A percentile compares a stretch with the other conserved stretches of the same genome.
phyloP scores from a whole-genome alignment of 345 rosid species.

The Arabis hirsuta region DNA sequence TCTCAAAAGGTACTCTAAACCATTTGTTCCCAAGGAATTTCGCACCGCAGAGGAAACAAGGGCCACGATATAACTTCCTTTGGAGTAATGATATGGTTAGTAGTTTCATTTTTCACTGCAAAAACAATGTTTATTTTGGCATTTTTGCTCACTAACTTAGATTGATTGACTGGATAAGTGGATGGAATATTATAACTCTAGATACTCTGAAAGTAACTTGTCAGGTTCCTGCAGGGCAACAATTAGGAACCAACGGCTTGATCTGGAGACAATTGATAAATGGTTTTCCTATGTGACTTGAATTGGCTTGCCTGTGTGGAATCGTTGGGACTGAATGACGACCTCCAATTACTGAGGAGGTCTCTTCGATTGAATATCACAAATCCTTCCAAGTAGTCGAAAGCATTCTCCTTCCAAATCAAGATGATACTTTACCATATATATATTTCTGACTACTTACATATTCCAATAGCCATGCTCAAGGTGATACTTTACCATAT shows the following conservation, averaged over 20 bases:
- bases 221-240: slow-evolving; percentile 57
- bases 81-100: slow-evolving; percentile 54
- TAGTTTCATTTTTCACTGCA: not conserved
- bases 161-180: slow-evolving; percentile 82
- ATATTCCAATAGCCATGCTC: not conserved
- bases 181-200: slow-evolving; percentile 67
- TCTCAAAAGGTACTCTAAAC: slow-evolving; percentile 58
- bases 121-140: no score
- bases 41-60: slow-evolving; percentile 80
- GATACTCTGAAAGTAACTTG: slow-evolving; percentile 62
- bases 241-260: slow-evolving; percentile 28
- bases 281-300: slow-evolving; percentile 72
- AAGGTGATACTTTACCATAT: slow-evolving; percentile 55
- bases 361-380: slow-evolving; percentile 79
- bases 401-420: slow-evolving; percentile 59
- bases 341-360: slow-evolving; percentile 79
- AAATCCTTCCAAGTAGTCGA: slow-evolving; percentile 93
- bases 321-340: slow-evolving; percentile 75
- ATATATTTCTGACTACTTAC: not conserved
- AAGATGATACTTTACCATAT: slow-evolving; percentile 54
- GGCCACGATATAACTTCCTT: slow-evolving; percentile 80
- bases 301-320: slow-evolving; percentile 73
- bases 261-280: slow-evolving; percentile 53
- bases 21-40: slow-evolving; percentile 54
- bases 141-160: slow-evolving; percentile 58